Conservation (phyloP, 768 basidiomycete species). For the Trametes punicea region DNA sequence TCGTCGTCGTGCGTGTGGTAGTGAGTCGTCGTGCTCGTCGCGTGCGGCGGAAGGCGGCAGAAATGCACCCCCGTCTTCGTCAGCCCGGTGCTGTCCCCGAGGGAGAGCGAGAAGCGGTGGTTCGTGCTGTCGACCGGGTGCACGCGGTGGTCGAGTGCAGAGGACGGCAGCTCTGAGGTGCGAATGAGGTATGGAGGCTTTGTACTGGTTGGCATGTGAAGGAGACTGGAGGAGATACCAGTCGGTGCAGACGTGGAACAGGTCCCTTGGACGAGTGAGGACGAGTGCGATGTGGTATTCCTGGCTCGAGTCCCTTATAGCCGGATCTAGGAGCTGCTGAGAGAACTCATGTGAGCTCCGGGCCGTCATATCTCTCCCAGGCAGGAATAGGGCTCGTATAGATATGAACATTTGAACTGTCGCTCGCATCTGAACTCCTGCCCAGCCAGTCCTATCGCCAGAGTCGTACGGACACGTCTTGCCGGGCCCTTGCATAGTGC, state of each 20-base stretch:
- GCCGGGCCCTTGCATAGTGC: no score
- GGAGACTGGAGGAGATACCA: no score
- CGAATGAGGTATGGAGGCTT: constrained; percentile 11
- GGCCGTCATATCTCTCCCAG: background rate
- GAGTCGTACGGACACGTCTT: no score
- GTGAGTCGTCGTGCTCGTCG: constrained; percentile 20
- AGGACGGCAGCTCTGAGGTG: constrained; percentile 1
- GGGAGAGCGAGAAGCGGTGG: constrained; percentile 11
- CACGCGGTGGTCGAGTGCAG: background rate
- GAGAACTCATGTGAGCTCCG: background rate
- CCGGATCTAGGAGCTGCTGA: no score
- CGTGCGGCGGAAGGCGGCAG: constrained; percentile 18
- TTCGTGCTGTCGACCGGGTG: constrained; percentile 13
- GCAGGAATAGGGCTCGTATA: no score
- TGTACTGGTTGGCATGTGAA: background rate
- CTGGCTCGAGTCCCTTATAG: no score
- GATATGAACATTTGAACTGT: no score
- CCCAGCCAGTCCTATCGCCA: no score
- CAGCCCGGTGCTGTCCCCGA: constrained; percentile 21
- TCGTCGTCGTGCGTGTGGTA: constrained; percentile 25
- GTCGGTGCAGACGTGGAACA: no score
- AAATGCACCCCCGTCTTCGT: constrained; percentile 23
- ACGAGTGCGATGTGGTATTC: no score
- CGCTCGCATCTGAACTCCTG: no score
- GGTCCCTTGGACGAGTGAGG: no score